Percentiles rank a stretch among this genome's conserved stretches.
Conservation (phyloP, 1,139 yeast genomes). For the Blastobotrys buckinghamii region DNA sequence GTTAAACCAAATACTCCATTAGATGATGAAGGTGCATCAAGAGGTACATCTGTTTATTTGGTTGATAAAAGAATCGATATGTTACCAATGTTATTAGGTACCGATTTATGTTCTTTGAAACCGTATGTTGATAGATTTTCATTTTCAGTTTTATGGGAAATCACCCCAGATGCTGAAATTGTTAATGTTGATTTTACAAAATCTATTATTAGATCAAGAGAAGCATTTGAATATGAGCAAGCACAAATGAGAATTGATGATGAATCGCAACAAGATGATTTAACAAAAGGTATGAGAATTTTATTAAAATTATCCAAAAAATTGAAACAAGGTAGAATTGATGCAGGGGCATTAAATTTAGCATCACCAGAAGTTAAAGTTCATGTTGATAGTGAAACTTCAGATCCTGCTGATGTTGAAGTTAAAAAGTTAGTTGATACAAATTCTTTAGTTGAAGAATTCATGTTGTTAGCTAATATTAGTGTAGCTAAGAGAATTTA, state of each 20-base stretch:
- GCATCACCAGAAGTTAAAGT: conserved; percentile 99
- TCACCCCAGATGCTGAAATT: conserved; percentile 80
- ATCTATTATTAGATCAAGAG: conserved; percentile 84
- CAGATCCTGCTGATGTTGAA: conserved; percentile 95
- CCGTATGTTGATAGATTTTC: conserved; percentile 96
- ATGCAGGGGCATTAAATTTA: conserved; percentile 92
- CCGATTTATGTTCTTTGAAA: conserved; percentile 89
- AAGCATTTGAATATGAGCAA: conserved; percentile 90
- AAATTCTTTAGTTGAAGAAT: conserved; percentile 94
- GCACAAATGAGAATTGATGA: conserved; percentile 94
- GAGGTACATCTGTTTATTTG: conserved; percentile 95
- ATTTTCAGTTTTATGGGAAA: conserved; percentile 93
- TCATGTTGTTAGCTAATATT: conserved; percentile 95
- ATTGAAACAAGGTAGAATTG: conserved; percentile 77
- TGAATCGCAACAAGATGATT: conserved; percentile 63
- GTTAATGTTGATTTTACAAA: conserved; percentile 78
- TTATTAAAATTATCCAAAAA: conserved; percentile 71
- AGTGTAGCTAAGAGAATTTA: conserved; percentile 90
- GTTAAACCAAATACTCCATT: conserved; percentile 90
- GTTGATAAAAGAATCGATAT: conserved; percentile 99
- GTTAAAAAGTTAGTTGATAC: conserved; percentile 83
- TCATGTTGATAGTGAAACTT: conserved; percentile 93
- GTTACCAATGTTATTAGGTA: conserved; percentile 94
- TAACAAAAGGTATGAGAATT: conserved; percentile 85
- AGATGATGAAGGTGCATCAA: conserved; percentile 92